A percentile compares a stretch with the other conserved stretches of the same genome.
Conservation (phyloP, 805 yeast species). For the Pichia californica region DNA sequence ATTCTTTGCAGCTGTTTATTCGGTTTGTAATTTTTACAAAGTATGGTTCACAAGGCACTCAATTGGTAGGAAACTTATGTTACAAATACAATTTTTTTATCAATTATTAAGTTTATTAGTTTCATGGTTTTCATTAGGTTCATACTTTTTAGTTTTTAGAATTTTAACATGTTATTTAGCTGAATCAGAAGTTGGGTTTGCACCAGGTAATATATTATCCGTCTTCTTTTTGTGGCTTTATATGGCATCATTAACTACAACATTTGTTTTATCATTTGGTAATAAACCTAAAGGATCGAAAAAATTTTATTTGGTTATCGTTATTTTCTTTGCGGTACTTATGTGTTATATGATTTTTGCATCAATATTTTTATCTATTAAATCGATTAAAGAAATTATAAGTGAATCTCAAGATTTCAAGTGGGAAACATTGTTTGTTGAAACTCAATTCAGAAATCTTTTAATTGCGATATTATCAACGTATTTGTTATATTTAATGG, state of each 20-base stretch:
- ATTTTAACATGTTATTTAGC: constrained; percentile 79
- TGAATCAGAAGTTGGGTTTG: constrained; percentile 50
- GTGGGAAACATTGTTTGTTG: constrained; percentile 45
- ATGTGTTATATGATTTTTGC: constrained; percentile 90
- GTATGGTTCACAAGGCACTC: constrained; percentile 80
- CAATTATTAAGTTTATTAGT: constrained; percentile 68
- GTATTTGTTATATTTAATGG: constrained; percentile 69
- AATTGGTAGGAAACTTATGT: constrained; percentile 54
- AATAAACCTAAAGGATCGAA: constrained; percentile 91
- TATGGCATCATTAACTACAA: constrained; percentile 69
- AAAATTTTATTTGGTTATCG: constrained; percentile 66
- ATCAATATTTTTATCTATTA: constrained; percentile 71
- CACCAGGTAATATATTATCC: constrained; percentile 70
- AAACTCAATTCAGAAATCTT: constrained; percentile 75
- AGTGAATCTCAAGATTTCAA: constrained; percentile 34
- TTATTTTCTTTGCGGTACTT: constrained; percentile 73
- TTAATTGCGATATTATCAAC: constrained; percentile 83
- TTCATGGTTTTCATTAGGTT: constrained; percentile 90
- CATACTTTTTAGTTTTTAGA: constrained; percentile 84
- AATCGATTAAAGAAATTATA: constrained; percentile 40
- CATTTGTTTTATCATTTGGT: constrained; percentile 88
- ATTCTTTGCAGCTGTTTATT: constrained; percentile 87
- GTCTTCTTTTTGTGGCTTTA: constrained; percentile 83
- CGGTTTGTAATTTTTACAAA: constrained; percentile 68
- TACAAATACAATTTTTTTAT: constrained; percentile 75